Base-by-base conservation (phyloP, 345 rosid genomes). In the Hibiscus tridactylites region DNA sequence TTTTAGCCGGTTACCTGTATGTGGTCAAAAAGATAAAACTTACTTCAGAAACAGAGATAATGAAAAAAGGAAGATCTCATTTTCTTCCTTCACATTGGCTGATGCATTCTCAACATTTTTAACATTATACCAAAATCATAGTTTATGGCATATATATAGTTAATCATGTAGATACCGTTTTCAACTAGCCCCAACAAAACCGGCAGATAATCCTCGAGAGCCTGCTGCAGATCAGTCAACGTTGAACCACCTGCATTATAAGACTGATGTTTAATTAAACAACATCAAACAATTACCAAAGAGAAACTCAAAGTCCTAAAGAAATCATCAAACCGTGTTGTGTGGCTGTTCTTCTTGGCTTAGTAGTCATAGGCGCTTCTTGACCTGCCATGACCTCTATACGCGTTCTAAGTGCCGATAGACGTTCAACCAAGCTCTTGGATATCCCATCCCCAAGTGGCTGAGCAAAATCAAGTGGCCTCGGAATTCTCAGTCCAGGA, bases 301-400 rank as follows among this genome's bases (percentile, higher is more conserved):
- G 7, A 65, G 17, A 37, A 9, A 11, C 10, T 5, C 17, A 75
- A 31, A 33, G 46, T 28, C 29, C 16, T 21, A 10, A 39, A 9
- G 24, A 29, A 71, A 26, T 35, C 33, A 69, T 72, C 76, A 44
- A 73, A 87, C 94, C 94, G 73, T 87, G 91, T 68, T 84, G 86
- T 26, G 91, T 85, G 73, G 91, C 86, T 75, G 77, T 82, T 80
- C 87, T 87, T 74, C 84, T 84, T 13, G 88, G 77, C 77, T 86
- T 84, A n/a, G 85, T 76, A 52, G 77, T 77, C 19, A 86, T 83
- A 56, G 91, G 87, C 16, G 85, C 85, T 80, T 87, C 91, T 76
- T 89, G 91, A 50, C 81, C 86, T 28, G 90, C 94, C 91, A 89
- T 87, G 63, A 87, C 88, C 11, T 85, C 90, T 37, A 89, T 79